Base-by-base conservation (phyloP, 345 rosid species). In the Diplotaxis tenuifolia region DNA sequence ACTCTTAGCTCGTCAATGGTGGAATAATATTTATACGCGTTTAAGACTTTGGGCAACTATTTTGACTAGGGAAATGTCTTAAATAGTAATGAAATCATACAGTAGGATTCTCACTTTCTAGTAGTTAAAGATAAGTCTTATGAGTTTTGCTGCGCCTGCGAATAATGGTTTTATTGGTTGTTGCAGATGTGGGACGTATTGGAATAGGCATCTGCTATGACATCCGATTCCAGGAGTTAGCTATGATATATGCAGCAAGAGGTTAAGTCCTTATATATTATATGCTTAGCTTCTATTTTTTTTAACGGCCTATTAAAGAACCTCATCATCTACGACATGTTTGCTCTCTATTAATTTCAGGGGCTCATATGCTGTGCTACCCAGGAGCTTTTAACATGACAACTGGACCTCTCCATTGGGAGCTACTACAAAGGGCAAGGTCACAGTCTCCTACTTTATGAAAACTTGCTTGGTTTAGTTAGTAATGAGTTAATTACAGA, bases 301-400 rank as follows among this genome's bases (percentile, higher is more conserved):
- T 38, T 11, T n/a, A n/a, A n/a, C 4, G n/a, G n/a, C n/a, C n/a
- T n/a, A 32, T 28, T 3, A 11, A 65, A 29, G 56, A 54, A 62
- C 64, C 45, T 70, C 29, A 42, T 54, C 75, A 12, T 42, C 74
- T 20, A 42, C 70, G 15, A 54, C 57, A 18, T 66, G 70, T 42
- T 55, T 68, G 29, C 2, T 62, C 47, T 62, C 47, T 57, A 23
- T 72, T 81, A 28, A 64, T 62, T 36, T 61, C 83, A 94, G 97
- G 98, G 76, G 98, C 96, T 83, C 96, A 91, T 79, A 78, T 94
- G 77, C 74, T 94, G 19, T 94, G 97, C 89, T 91, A 91, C 74
- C 96, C 96, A 21, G 97, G 97, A 72, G 98, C 98, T 25, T 94
- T 91, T 80, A 89, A 94, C 85, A 94, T 88, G 97, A 91, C 96